Base-by-base conservation (phyloP, 768 basidiomycete genomes). In the Termitomyces sp. region DNA sequence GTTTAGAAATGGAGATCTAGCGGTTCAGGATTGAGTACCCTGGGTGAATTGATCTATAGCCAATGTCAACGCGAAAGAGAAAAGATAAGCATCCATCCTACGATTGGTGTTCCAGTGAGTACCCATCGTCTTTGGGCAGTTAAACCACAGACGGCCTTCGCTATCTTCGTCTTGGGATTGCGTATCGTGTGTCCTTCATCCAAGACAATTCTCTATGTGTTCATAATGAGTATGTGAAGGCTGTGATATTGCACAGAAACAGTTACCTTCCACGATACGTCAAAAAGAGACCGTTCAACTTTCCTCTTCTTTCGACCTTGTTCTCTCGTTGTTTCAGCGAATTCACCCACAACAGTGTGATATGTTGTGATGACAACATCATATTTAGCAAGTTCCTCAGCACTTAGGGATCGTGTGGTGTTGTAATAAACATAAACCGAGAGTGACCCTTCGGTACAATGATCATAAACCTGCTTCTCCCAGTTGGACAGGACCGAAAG, bases 141-240 rank as follows among this genome's bases (percentile, higher is more conserved):
- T 29, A 94, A 75, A 17, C 72, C 83, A 60, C 79, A 86, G 1
- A 87, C 85, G 0, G 90, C 87, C 66, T 81, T 78, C 9, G 91
- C 81, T 83, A 91, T 92, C 76, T 94, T 92, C 0, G 94, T 93
- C 71, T 82, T 89, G 2, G 91, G 84, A 70, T 96, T 97, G 56
- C 93, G 86, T 63, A 97, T 88, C 31, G 70, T 86, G 69, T 97
- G 95, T 0, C 92, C 95, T 74, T 97, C 95, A 65, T 97, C 95
- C 5, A 96, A 77, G 25, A 96, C 84, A 46, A 96, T 71, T 60
- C 95, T 80, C 87, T 56, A 31, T 91, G 45, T 8, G 47, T 12
- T 29, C 32, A 40, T 11, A 48, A 20, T 25, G 34, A 49, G 60
- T 40, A 12, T 43, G 51, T 57, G 2, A 17, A 49, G 43, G 5